Percentiles rank a stretch among this genome's conserved stretches.
These are phyloP conservation scores for Aspergillus tubingensis DNA, from an alignment of 2,329 filamentous ascomycete species.

Conservation along the genomic window DNA sequence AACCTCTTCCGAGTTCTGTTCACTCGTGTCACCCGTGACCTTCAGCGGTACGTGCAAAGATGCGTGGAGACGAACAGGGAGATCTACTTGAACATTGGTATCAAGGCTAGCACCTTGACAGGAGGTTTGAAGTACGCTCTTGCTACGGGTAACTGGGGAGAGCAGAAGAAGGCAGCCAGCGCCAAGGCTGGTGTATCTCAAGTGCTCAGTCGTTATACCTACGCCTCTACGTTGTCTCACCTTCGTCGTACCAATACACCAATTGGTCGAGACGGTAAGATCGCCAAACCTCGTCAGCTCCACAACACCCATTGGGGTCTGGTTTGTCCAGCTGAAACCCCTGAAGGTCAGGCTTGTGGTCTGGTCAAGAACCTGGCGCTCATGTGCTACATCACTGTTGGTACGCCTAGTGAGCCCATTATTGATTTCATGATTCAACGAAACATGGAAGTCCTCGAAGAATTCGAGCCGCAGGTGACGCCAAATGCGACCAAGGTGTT, in stretches of 20 bases:
- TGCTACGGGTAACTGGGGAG: constrained; percentile 98
- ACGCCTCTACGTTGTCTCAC: constrained; percentile 94
- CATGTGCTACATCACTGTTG: constrained; percentile 98
- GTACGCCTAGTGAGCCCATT: constrained; percentile 85
- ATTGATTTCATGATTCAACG: constrained; percentile 93
- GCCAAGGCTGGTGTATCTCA: constrained; percentile 97
- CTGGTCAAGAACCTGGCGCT: constrained; percentile 96
- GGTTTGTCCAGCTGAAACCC: constrained; percentile 95
- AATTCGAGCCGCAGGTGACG: constrained; percentile 82
- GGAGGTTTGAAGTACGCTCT: constrained; percentile 96
- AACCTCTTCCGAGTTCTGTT: constrained; percentile 93
- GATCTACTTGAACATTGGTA: constrained; percentile 86
- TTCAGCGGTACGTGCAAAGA: constrained; percentile 86
- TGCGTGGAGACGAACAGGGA: constrained; percentile 87
- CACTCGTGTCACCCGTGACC: constrained; percentile 84
- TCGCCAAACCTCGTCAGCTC: constrained; percentile 94
- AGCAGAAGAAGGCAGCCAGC: constrained; percentile 96
- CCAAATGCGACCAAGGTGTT: constrained; percentile 97
- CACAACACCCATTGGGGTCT: constrained; percentile 99
- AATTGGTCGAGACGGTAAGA: constrained; percentile 95
- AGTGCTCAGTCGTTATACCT: constrained; percentile 96
- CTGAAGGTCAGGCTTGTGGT: constrained; percentile 97
- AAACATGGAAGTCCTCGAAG: constrained; percentile 94
- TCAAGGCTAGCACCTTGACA: constrained; percentile 87
- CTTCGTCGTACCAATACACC: constrained; percentile 96